These are phyloP conservation scores for Xylariaceae sp. DNA, from an alignment of 2,329 filamentous ascomycete species.

Conservation along the genomic window DNA sequence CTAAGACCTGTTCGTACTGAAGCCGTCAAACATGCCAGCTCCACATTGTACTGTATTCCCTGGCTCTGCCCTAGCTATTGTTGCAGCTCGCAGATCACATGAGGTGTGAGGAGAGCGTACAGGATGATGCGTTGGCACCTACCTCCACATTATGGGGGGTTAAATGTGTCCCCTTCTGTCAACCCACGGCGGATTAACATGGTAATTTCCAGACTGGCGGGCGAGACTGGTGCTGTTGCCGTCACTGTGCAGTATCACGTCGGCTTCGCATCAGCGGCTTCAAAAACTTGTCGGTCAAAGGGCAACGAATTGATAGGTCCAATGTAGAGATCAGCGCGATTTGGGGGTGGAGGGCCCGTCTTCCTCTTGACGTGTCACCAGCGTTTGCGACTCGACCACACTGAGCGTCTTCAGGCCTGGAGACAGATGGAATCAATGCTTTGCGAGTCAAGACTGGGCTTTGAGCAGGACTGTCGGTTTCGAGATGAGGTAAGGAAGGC, in stretches of 20 bases:
- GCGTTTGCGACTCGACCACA: too few species aligned
- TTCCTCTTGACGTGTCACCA: too few species aligned
- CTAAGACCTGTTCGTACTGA: not conserved
- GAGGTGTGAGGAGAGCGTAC: conserved; percentile 9
- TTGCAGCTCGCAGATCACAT: conserved; percentile 19
- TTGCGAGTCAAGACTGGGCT: too few species aligned
- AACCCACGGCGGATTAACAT: conserved; percentile 11
- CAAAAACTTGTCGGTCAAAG: conserved; percentile 7
- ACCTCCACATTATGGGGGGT: conserved; percentile 17
- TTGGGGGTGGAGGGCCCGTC: too few species aligned
- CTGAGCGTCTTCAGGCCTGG: too few species aligned
- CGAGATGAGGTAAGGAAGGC: too few species aligned
- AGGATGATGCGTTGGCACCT: conserved; percentile 20
- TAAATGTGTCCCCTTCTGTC: conserved; percentile 4
- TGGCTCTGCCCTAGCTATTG: conserved; percentile 9
- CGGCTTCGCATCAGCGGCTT: conserved; percentile 6
- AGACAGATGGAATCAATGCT: too few species aligned
- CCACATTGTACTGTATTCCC: conserved; percentile 11
- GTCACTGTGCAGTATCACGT: conserved; percentile 11
- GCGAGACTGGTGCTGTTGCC: conserved; percentile 10
- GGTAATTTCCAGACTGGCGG: conserved; percentile 13
- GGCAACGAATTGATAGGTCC: too few species aligned
- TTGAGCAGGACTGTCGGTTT: too few species aligned
- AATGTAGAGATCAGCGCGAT: too few species aligned
- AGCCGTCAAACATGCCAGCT: conserved; percentile 1